Evolutionary conservation across 2,329 filamentous ascomycete genomes (phyloP), one percentile per base, ranked within the genome.

Genomic region (Aspergillus calidoustus): DNA sequence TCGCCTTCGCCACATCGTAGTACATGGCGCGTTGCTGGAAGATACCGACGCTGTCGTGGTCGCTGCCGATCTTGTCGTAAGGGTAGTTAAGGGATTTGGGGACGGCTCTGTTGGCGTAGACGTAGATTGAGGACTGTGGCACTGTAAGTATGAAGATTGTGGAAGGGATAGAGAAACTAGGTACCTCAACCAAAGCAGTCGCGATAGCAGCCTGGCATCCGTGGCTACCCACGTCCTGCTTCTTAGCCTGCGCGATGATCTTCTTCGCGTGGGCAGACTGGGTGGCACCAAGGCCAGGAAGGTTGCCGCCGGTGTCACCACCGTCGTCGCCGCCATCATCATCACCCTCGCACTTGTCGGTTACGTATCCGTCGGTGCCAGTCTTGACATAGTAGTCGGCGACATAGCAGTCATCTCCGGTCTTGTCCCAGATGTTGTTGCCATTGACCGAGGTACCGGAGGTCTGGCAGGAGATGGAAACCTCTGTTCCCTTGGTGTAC

Each of bases 1-100:
- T 53, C 31, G n/a, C 25, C 7, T 30, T 34, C 2, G 28, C 30
- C 15, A 53, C 25, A 38, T 38, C n/a, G n/a, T 53, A 69, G 59
- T 61, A 68, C 9, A 56, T 43, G 13, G 60, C 68, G 28, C 68
- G 68, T 22, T 70, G 68, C 60, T 69, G 67, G 66, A 70, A 70
- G 58, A 70, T 70, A 17, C 68, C 68, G 1, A 70, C 63, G 54
- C 67, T 68, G 50, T 70, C 66, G 43, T 69, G 55, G 47, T 70
- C 68, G n/a, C 55, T 57, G 52, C 67, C 67, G 8, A 70, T 62
- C 17, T 34, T 44, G 28, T 70, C 68, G 38, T 70, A 59, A 2
- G 51, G 57, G 53, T 68, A 69, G 3, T 69, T 68, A 25, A 69
- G 58, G 15, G 68, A 70, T 15, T 48, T 62, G 7, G 65, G 64